A percentile compares a stretch with the other conserved stretches of the same genome.
phyloP scores from a whole-genome alignment of 805 yeast species.

The Barnettozyma vustinii region DNA sequence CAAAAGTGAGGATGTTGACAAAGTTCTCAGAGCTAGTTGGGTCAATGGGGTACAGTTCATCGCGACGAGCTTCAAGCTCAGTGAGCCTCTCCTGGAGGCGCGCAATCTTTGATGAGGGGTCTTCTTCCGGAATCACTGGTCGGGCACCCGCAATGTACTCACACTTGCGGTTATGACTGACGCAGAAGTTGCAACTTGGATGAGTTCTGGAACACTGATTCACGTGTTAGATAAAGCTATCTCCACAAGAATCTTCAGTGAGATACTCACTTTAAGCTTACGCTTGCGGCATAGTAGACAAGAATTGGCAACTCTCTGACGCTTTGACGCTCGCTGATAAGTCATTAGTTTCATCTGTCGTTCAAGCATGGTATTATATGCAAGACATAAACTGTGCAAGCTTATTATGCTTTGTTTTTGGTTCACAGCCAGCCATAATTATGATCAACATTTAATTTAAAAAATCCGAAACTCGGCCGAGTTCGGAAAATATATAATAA shows the following conservation, averaged over 20 bases:
- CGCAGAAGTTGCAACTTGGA: not conserved
- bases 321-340: not conserved
- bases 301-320: not conserved
- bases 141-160: not conserved
- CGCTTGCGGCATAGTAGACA: slow-evolving; percentile 1
- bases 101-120: not conserved
- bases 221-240: not conserved
- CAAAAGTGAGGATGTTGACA: not conserved
- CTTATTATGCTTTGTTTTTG: not conserved
- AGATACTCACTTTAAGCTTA: not conserved
- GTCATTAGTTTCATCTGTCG: not conserved
- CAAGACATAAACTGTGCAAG: too few species aligned
- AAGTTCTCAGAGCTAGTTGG: not conserved
- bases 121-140: not conserved
- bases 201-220: not conserved
- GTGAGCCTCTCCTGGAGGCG: not conserved
- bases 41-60: not conserved
- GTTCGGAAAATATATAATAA: too few species aligned
- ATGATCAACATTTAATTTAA: too few species aligned
- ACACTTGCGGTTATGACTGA: not conserved
- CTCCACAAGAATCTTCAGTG: not conserved
- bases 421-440: too few species aligned
- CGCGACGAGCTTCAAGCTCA: not conserved
- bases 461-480: too few species aligned
- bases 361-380: not conserved